Evolutionary conservation across 1,284 basidiomycete species (phyloP).

Genomic region (Dichomitus squalens): DNA sequence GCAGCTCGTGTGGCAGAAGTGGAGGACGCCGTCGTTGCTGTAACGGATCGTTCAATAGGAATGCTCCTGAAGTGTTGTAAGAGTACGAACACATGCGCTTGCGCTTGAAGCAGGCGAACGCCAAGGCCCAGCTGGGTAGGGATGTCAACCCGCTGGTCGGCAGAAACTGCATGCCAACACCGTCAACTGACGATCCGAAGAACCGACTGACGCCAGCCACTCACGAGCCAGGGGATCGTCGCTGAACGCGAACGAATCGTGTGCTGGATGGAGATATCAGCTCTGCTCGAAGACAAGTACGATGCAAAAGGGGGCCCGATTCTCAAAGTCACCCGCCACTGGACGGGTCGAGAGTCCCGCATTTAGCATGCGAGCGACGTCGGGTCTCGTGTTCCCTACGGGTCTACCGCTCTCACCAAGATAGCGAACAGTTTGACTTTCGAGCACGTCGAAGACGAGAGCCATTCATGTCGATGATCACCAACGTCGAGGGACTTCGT

Average conservation of each 20-base stretch:
- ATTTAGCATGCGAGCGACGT: no score
- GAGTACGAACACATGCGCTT: conserved; percentile 51
- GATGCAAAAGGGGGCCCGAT: no score
- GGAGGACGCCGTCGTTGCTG: conserved; percentile 43
- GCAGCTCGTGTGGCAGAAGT: conserved; percentile 67
- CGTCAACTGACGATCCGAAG: neutral
- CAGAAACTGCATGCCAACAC: conserved; percentile 41
- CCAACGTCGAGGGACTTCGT: no score
- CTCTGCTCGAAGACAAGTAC: neutral
- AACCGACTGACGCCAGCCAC: conserved; percentile 21
- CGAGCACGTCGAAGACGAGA: no score
- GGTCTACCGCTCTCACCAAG: no score
- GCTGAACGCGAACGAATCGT: conserved; percentile 70
- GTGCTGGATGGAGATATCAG: conserved; percentile 40
- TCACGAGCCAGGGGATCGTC: conserved; percentile 48
- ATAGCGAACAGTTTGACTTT: no score
- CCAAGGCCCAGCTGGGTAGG: conserved; percentile 65
- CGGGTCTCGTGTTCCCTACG: no score
- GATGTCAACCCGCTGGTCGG: conserved; percentile 65
- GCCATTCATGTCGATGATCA: no score
- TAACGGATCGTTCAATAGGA: neutral
- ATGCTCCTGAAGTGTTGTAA: neutral
- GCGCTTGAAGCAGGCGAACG: conserved; percentile 73
- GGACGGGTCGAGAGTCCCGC: no score
- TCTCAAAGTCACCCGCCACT: no score